Evolutionary conservation across 1,139 yeast species (phyloP), one percentile per base, ranked within the genome.

Genomic region (Yamadazyma jaroonii): DNA sequence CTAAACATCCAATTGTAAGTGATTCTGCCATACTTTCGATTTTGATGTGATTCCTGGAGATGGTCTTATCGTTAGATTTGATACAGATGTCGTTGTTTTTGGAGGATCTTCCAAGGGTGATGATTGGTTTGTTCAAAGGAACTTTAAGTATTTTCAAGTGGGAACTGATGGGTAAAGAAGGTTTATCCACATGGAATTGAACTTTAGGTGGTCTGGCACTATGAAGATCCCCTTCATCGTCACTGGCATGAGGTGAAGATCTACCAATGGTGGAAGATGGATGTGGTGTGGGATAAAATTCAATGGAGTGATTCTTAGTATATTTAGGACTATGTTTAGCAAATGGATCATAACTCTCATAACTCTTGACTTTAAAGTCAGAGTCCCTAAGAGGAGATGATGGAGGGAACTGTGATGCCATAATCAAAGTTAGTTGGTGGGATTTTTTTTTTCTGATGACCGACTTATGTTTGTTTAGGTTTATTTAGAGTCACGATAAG

Each of bases 41-140:
- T 15, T 56, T 49, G 35, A 83, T 72, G 58, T 87, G 96, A 14
- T 73, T 68, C 40, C 96, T 74, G 7, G 94, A 84, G 25, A 87
- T 77, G 32, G 72, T 71, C 53, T 79, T 79, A 54, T 84, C 75
- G 4, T 59, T 62, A 32, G 80, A 63, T 34, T 74, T 62, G 40
- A 83, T 64, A 39, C 74, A 75, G 49, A 77, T 77, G 41, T 78
- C 82, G 46, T 84, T 73, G 14, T 80, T 62, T 53, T 73, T 69
- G 12, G 87, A 77, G 4, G 88, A 81, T 44, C 94, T 69, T 6
- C 94, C 94, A 41, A 85, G 59, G 8, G 58, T 48, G 31, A 69
- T 47, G 17, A 54, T 52, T 9, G 54, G 41, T 31, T 53, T 54
- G 23, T 52, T 37, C 36, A 69, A 59, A 1, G 72, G 74, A 14